Conservation (phyloP, 768 basidiomycete species). For the Mycena floridula region DNA sequence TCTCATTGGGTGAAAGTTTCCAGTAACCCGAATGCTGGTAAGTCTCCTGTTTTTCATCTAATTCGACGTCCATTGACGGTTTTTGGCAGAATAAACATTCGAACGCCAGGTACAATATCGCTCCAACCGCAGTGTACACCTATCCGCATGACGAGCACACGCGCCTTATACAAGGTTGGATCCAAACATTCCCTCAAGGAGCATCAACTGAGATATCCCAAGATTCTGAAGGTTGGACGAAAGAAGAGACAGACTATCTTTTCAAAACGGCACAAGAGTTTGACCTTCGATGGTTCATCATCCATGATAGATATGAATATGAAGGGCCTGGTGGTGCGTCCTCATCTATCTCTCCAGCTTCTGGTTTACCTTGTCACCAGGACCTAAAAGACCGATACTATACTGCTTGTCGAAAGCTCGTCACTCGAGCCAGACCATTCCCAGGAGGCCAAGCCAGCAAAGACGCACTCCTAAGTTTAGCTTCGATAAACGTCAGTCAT, state of each 20-base stretch:
- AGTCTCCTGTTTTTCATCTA: slow-evolving; percentile 11
- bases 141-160: slow-evolving; percentile 89
- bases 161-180: slow-evolving; percentile 67
- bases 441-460: slow-evolving; percentile 73
- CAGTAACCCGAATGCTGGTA: slow-evolving; percentile 50
- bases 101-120: no score
- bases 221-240: slow-evolving; percentile 87
- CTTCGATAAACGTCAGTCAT: slow-evolving; percentile 77
- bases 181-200: background rate
- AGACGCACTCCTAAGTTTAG: slow-evolving; percentile 66
- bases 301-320: slow-evolving; percentile 85
- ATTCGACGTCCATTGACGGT: slow-evolving; percentile 21
- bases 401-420: slow-evolving; percentile 81
- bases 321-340: slow-evolving; percentile 79
- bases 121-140: slow-evolving; percentile 54
- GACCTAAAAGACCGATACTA: slow-evolving; percentile 95
- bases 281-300: slow-evolving; percentile 85
- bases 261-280: slow-evolving; percentile 76
- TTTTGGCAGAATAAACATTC: slow-evolving; percentile 80
- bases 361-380: slow-evolving; percentile 28
- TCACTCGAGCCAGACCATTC: slow-evolving; percentile 82
- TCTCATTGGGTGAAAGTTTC: slow-evolving; percentile 77
- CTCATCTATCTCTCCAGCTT: slow-evolving; percentile 21
- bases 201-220: background rate
- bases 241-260: slow-evolving; percentile 91